Base-by-base conservation (phyloP, 2,329 filamentous ascomycete species). In the Reticulascus tulasneorum region DNA sequence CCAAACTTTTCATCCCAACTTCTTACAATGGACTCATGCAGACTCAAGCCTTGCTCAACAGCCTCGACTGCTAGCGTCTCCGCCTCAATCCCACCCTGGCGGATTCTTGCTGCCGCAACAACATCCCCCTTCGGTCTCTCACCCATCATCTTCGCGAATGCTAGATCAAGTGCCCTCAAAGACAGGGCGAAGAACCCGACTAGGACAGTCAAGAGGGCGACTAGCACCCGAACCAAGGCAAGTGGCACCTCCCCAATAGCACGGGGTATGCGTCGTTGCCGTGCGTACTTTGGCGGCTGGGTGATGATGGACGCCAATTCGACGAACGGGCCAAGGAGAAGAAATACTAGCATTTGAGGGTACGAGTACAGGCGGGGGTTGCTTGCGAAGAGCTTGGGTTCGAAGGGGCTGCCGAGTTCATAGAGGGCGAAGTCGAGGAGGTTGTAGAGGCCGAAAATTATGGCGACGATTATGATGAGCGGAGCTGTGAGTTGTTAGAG, bases 381-480 rank as follows among this genome's bases (percentile, higher is more conserved):
- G 19, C 29, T 42, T 10, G 33, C 41, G 16, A 32, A 44, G 10
- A 44, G 33, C 34, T 29, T 44, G 2, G 38, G 38, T 24, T 37
- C 18, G 18, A 31, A 23, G 8, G 38, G 34, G 4, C 37, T 37
- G 13, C 12, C 41, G 23, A 42, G 34, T 18, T 35, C 13, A 30
- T 41, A 44, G 15, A 44, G 21, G n/a, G 38, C 3, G 6, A 38
- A 38, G 34, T 42, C 41, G 12, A 44, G 7, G 7, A 42, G 21
- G 30, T 44, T 42, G 17, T 38, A 42, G 16, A 44, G 22, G 12
- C 38, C 38, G n/a, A 42, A 44, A 5, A 22, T 3, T 10, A 42
- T 21, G 23, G 29, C 20, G 23, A 38, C 38, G 16, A 44, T 8
- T 3, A 44, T 35, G 18, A 24, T 38, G 16, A 44, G 18, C 4